phyloP scores from a whole-genome alignment of 2,329 filamentous ascomycete genomes.

The Venturia effusa region DNA sequence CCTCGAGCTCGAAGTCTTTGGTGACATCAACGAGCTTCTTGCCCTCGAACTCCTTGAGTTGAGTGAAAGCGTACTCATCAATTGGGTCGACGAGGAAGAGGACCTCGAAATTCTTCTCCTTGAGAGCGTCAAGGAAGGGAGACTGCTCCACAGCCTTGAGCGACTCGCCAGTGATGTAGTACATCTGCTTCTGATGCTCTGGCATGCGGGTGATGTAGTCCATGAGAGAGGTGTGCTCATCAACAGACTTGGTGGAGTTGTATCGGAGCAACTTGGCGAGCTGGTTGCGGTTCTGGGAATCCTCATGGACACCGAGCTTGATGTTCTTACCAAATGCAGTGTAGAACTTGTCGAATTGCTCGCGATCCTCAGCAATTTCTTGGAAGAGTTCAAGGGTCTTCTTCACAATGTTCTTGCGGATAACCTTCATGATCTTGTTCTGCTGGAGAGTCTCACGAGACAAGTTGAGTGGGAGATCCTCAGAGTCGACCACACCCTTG shows the following conservation, averaged over 20 bases:
- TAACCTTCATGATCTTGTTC: slow-evolving; percentile 99
- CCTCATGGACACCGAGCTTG: slow-evolving; percentile 99
- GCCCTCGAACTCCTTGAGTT: slow-evolving; percentile 99
- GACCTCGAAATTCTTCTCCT: slow-evolving; percentile 99
- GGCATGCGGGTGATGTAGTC: slow-evolving; percentile 99
- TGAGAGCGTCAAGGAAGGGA: slow-evolving; percentile 96
- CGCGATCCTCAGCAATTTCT: slow-evolving; percentile 98
- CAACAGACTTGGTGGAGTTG: slow-evolving; percentile 97
- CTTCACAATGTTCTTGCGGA: slow-evolving; percentile 99
- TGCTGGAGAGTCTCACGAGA: slow-evolving; percentile 99
- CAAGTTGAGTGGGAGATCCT: slow-evolving; percentile 98
- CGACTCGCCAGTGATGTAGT: slow-evolving; percentile 99
- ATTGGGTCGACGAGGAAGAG: slow-evolving; percentile 99
- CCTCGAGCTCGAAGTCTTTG: slow-evolving; percentile 99
- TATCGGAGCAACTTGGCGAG: slow-evolving; percentile 98
- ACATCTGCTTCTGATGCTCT: slow-evolving; percentile 99
- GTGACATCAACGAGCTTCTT: slow-evolving; percentile 99
- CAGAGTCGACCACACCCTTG: slow-evolving; percentile 99
- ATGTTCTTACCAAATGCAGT: slow-evolving; percentile 99
- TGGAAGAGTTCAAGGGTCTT: slow-evolving; percentile 99
- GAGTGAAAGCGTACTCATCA: slow-evolving; percentile 98
- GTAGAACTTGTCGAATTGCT: slow-evolving; percentile 99
- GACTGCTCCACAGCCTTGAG: slow-evolving; percentile 97
- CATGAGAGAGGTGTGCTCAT: slow-evolving; percentile 84
- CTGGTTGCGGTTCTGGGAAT: slow-evolving; percentile 85